These are phyloP conservation scores for Flammula alnicola DNA, from an alignment of 1,284 basidiomycete species.

Conservation along the genomic window DNA sequence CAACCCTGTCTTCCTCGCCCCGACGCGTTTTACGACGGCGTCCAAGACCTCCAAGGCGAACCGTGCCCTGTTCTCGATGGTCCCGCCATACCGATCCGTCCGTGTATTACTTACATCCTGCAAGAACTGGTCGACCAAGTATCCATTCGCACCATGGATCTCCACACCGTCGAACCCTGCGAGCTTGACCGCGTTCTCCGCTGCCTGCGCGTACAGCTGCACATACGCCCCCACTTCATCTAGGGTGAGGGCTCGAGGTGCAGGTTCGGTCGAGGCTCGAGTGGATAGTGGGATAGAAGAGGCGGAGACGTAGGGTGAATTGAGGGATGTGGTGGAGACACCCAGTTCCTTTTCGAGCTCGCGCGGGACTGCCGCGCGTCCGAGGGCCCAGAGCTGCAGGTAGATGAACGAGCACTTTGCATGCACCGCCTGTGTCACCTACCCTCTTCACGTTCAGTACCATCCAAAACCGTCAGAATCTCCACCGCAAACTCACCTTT, in stretches of 20 bases:
- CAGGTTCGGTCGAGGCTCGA: background rate
- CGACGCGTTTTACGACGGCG: constrained; percentile 43
- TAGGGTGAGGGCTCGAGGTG: constrained; percentile 23
- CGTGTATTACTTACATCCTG: constrained; percentile 36
- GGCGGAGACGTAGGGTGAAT: constrained; percentile 22
- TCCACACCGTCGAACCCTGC: constrained; percentile 34
- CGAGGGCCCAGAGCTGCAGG: constrained; percentile 55
- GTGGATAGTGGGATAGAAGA: constrained; percentile 21
- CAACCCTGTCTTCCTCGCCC: constrained; percentile 45
- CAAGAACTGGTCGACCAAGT: constrained; percentile 30
- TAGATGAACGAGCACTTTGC: constrained; percentile 48
- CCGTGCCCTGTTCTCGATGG: constrained; percentile 50
- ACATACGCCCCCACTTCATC: constrained; percentile 27
- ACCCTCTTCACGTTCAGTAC: background rate
- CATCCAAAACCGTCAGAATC: background rate
- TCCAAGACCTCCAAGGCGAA: constrained; percentile 53
- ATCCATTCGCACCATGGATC: constrained; percentile 31
- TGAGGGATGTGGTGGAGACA: background rate
- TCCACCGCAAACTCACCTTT: constrained; percentile 26
- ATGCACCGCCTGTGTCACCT: constrained; percentile 41
- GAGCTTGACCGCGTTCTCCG: constrained; percentile 26
- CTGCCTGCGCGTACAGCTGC: constrained; percentile 28
- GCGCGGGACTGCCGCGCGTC: constrained; percentile 39
- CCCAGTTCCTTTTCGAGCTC: constrained; percentile 29
- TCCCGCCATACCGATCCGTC: constrained; percentile 60